Evolutionary conservation across 805 yeast species (phyloP).

Genomic region (Metschnikowia koreensis): DNA sequence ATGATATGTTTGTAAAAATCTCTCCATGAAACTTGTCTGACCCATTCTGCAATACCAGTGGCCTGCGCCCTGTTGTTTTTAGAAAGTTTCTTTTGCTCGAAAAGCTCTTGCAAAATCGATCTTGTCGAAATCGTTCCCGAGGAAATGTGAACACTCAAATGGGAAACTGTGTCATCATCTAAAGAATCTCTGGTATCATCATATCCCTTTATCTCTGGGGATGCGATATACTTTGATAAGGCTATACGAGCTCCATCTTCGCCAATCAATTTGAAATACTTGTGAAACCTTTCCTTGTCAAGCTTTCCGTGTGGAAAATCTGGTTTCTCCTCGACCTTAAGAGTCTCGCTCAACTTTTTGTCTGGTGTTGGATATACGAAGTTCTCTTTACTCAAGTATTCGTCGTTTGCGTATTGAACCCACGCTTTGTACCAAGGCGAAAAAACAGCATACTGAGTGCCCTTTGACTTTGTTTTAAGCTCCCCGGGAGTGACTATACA

Average conservation of each 20-base stretch:
- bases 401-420: conserved; percentile 28
- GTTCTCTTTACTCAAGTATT: conserved; percentile 13
- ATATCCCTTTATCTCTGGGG: conserved; percentile 28
- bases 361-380: conserved; percentile 15
- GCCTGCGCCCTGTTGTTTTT: conserved; percentile 26
- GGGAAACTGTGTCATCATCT: conserved; percentile 33
- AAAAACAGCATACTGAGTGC: conserved; percentile 43
- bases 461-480: conserved; percentile 32
- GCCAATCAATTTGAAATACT: conserved; percentile 28
- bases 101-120: conserved; percentile 31
- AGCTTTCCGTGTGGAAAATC: conserved; percentile 16
- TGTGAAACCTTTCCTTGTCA: conserved; percentile 21
- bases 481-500: conserved; percentile 43
- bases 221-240: conserved; percentile 21
- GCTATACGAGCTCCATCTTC: conserved; percentile 32
- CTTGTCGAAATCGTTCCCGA: conserved; percentile 47
- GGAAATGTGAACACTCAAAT: conserved; percentile 46
- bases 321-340: conserved; percentile 13
- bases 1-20: conserved; percentile 54
- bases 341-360: conserved; percentile 11
- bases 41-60: conserved; percentile 41
- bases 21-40: conserved; percentile 58
- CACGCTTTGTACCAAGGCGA: conserved; percentile 44
- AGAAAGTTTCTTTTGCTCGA: conserved; percentile 23
- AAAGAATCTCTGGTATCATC: conserved; percentile 31